A percentile compares a stretch with the other conserved stretches of the same genome.
Evolutionary conservation across 371 early-diverging fungal genomes (phyloP).

Genomic region (Mortierella sp.): DNA sequence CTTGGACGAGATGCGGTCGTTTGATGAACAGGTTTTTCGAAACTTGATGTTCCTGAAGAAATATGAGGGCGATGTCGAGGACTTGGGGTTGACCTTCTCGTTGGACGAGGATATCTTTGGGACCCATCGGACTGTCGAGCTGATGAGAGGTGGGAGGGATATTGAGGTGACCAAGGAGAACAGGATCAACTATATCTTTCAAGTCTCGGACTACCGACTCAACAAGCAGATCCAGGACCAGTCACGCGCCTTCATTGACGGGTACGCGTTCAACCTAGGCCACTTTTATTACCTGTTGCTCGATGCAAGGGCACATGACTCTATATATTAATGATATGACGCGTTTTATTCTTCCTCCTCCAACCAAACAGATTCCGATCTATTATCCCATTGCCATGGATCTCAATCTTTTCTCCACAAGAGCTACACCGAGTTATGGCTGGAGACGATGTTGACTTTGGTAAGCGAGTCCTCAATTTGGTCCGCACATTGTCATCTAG

Average conservation of each 20-base stretch:
- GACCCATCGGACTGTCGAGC: slow-evolving; percentile 61
- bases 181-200: slow-evolving; percentile 84
- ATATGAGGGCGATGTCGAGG: slow-evolving; percentile 78
- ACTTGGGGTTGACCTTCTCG: slow-evolving; percentile 78
- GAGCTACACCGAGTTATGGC: slow-evolving; percentile 90
- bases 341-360: background rate
- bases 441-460: slow-evolving; percentile 80
- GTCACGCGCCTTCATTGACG: slow-evolving; percentile 84
- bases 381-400: slow-evolving; percentile 75
- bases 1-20: slow-evolving; percentile 85
- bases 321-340: background rate
- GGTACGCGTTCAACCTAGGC: slow-evolving; percentile 52
- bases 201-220: slow-evolving; percentile 82
- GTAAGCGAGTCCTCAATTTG: slow-evolving; percentile 50
- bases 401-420: slow-evolving; percentile 80
- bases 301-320: slow-evolving; percentile 34
- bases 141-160: slow-evolving; percentile 72
- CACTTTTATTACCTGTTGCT: slow-evolving; percentile 42
- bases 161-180: slow-evolving; percentile 84
- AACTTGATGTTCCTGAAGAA: slow-evolving; percentile 86
- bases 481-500: background rate
- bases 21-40: slow-evolving; percentile 85
- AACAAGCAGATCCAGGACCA: slow-evolving; percentile 84
- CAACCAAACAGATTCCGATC: slow-evolving; percentile 64
- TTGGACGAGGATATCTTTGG: slow-evolving; percentile 71